phyloP scores from a whole-genome alignment of 768 basidiomycete genomes.

The Hortiboletus flavorubellus region DNA sequence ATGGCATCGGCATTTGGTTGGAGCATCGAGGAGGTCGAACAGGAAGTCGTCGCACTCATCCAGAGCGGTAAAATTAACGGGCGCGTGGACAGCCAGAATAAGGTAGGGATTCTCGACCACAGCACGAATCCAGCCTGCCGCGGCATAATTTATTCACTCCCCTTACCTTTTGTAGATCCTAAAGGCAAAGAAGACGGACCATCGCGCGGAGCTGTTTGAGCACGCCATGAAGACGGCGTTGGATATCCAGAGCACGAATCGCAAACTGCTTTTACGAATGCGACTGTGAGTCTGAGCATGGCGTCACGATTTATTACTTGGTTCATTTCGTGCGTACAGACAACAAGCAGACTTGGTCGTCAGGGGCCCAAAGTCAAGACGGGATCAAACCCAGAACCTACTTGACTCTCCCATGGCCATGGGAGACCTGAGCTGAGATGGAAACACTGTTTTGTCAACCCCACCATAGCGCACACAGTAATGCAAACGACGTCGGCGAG shows the following conservation, averaged over 20 bases:
- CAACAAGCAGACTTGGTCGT: constrained; percentile 80
- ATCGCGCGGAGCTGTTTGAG: constrained; percentile 71
- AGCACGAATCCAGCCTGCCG: not conserved
- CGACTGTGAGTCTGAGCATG: constrained; percentile 54
- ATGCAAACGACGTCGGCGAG: not conserved
- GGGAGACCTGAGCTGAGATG: constrained; percentile 12
- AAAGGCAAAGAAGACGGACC: constrained; percentile 74
- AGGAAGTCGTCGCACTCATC: constrained; percentile 74
- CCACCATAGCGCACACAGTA: not conserved
- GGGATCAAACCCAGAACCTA: constrained; percentile 19
- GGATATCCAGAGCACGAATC: constrained; percentile 68
- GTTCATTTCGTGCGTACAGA: constrained; percentile 35
- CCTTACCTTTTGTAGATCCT: constrained; percentile 51
- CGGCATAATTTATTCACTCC: not conserved
- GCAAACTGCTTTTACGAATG: constrained; percentile 81
- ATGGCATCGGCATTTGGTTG: constrained; percentile 89
- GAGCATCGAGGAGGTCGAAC: constrained; percentile 66
- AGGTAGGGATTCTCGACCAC: constrained; percentile 41
- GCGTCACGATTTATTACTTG: not conserved
- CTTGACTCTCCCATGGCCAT: constrained; percentile 17
- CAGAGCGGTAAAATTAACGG: constrained; percentile 75
- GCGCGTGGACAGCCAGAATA: constrained; percentile 86
- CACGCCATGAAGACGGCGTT: constrained; percentile 70
- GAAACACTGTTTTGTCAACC: not conserved
- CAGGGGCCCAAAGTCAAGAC: constrained; percentile 52